Base-by-base conservation (phyloP, 139 green algal genomes). In the Ettlia oleoabundans region DNA sequence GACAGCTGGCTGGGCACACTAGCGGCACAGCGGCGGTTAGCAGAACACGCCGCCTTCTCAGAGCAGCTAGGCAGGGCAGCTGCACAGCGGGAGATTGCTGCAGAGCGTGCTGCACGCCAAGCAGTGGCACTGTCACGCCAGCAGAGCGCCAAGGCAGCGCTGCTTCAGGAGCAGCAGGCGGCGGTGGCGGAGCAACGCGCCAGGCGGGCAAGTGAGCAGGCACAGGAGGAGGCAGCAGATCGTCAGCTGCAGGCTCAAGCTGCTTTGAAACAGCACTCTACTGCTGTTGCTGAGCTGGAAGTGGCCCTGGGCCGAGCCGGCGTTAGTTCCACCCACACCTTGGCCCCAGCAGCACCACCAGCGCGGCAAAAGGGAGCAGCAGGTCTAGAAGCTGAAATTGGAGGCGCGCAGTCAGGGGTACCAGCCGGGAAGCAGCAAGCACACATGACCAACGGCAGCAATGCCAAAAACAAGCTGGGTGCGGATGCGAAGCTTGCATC, bases 271-370 rank as follows among this genome's bases (percentile, higher is more conserved):
- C 40, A 83, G 47, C 78, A 83, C 67, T 38, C 78, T 15, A 65
- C 43, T 0, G 78, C 65, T 21, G 67, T 83, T 47, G 78, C 78
- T 6, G 66, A 83, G 52, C 66, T 83, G n/a, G 65, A 70, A 28
- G 30, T 4, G 41, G 73, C 73, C 5, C 24, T 80, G 26, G 37
- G 73, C 35, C 37, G 24, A 10, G 19, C 53, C 10, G 28, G 13
- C 78, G 6, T 53, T 43, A 15, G 38, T 3, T n/a, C 3, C 5
- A 7, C 42, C 3, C 38, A 35, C 19, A n/a, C n/a, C n/a, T n/a
- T n/a, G n/a, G n/a, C n/a, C n/a, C n/a, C n/a, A n/a, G n/a, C n/a
- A n/a, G n/a, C 30, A 41, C 26, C 5, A 10, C 35, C 9, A 37
- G 30, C 5, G 62, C 26, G 18, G 28, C 62, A 68, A 28, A 10